These are phyloP conservation scores for Torulaspora globosa DNA, from an alignment of 1,139 yeast genomes.

Conservation along the genomic window DNA sequence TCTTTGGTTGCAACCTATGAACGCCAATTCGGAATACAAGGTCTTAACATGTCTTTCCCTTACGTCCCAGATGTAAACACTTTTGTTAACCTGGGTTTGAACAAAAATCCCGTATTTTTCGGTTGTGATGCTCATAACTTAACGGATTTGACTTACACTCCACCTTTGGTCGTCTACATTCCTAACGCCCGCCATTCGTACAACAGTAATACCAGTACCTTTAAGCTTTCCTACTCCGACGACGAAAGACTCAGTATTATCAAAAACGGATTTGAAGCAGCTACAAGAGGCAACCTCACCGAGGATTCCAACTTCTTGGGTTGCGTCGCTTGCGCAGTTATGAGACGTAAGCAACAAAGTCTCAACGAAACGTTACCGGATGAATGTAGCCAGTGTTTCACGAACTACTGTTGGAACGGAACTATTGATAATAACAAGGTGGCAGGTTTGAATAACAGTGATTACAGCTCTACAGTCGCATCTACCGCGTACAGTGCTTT, in stretches of 20 bases:
- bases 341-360: constrained; percentile 79
- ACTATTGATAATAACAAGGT: constrained; percentile 21
- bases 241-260: constrained; percentile 59
- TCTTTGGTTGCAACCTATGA: constrained; percentile 61
- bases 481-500: constrained; percentile 2
- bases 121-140: constrained; percentile 76
- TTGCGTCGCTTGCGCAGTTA: constrained; percentile 85
- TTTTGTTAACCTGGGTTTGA: constrained; percentile 55
- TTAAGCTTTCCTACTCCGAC: constrained; percentile 57
- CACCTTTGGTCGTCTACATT: constrained; percentile 75
- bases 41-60: constrained; percentile 69
- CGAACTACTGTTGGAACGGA: constrained; percentile 82
- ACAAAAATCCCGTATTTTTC: constrained; percentile 68
- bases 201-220: constrained; percentile 68
- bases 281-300: constrained; percentile 69
- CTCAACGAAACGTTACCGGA: constrained; percentile 57
- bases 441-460: constrained; percentile 15
- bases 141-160: constrained; percentile 49
- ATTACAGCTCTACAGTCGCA: constrained; percentile 15
- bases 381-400: constrained; percentile 71
- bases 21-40: constrained; percentile 63
- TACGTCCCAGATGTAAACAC: constrained; percentile 75
- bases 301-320: constrained; percentile 68
- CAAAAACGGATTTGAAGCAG: constrained; percentile 74
- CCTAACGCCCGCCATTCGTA: constrained; percentile 72